Base-by-base conservation (phyloP, 2,329 filamentous ascomycete genomes). In the Lasiodiplodia gonubiensis region DNA sequence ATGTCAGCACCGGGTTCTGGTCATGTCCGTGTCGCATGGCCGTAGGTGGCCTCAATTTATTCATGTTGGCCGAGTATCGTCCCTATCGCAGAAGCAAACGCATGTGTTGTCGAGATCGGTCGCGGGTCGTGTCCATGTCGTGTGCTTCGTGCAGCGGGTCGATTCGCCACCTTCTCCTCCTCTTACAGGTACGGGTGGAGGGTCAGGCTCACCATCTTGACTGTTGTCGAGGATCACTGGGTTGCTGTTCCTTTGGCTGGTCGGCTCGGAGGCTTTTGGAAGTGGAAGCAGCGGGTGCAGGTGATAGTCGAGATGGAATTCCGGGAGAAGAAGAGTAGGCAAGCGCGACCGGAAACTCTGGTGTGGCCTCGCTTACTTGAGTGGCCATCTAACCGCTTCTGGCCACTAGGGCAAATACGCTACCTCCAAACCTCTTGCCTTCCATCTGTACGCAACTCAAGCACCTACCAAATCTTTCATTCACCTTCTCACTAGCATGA, bases 191-290 rank as follows among this genome's bases (percentile, higher is more conserved):
- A 64, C 68, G 69, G 66, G 67, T 61, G 68, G 52, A 57, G 67
- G 66, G 66, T 68, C 55, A 68, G 55, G 76, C 77, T 77, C 74
- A 79, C 77, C 77, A 79, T 79, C 71, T 75, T 79, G 77, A 74
- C 72, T 70, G 73, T 76, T 78, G 73, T 73, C 71, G 70, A 71
- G 71, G 74, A 74, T 72, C 69, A 70, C 73, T 73, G 69, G 68
- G 70, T 65, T 71, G 71, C 69, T 73, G 60, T 71, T 73, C 72
- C 67, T 72, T 70, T 70, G 72, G 73, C 71, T 73, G 71, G 72
- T 70, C 66, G 57, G 66, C 42, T 73, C 74, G 74, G 71, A 75
- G 76, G 75, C 74, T 71, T 72, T 72, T 72, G 74, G 72, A 73
- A 75, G 73, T 73, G 73, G 73, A 65, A 72, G 70, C 73, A 74